Percentiles rank a stretch among this genome's conserved stretches.
These are phyloP conservation scores for Alloteropsis angusta DNA, from an alignment of 202 grass and related monocot genomes.

Conservation along the genomic window DNA sequence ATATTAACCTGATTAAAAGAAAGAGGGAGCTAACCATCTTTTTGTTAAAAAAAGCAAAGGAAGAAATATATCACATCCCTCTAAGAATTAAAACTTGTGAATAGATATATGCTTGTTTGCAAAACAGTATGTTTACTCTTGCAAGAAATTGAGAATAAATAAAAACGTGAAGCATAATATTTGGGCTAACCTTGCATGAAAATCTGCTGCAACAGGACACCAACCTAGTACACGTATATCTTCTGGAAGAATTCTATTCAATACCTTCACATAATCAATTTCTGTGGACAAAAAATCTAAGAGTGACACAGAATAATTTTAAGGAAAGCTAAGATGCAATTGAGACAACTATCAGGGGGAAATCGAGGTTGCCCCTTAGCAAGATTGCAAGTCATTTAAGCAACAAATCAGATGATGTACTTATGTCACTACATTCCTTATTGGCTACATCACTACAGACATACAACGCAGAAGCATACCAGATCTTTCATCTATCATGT, in stretches of 20 bases:
- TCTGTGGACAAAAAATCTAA: constrained; percentile 44
- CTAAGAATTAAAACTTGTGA: background rate
- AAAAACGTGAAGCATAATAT: background rate
- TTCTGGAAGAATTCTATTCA: constrained; percentile 77
- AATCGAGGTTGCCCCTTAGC: background rate
- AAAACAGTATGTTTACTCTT: background rate
- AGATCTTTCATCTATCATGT: constrained; percentile 29
- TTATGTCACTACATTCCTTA: constrained; percentile 4
- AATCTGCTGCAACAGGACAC: constrained; percentile 71
- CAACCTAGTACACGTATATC: constrained; percentile 89
- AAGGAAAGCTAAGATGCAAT: constrained; percentile 7
- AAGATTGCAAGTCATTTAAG: constrained; percentile 22
- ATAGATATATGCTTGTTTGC: background rate
- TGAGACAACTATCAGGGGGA: background rate
- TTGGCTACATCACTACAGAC: background rate
- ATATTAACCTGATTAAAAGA: background rate
- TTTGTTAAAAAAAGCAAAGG: background rate
- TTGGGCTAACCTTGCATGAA: constrained; percentile 79
- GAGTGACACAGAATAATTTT: constrained; percentile 3
- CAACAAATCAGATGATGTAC: constrained; percentile 13
- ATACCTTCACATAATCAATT: constrained; percentile 90
- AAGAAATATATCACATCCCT: background rate
- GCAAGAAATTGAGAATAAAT: background rate
- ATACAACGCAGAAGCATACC: constrained; percentile 43
- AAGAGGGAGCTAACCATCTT: background rate